Evolutionary conservation across 2,329 filamentous ascomycete species (phyloP), one percentile per base, ranked within the genome.

Genomic region (Volutella citrinella): DNA sequence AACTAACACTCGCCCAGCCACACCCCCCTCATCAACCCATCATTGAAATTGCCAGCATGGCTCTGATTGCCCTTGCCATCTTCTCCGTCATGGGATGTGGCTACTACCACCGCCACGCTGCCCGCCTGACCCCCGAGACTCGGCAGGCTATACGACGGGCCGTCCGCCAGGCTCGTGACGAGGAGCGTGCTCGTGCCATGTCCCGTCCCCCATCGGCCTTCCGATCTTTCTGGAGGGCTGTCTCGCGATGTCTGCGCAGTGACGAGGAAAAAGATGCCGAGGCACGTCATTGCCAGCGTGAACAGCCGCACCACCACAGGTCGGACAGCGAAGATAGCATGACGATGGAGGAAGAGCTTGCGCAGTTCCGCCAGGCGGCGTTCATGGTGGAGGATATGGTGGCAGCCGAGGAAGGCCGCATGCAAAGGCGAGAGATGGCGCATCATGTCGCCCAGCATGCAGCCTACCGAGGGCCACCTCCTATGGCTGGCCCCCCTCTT

Each of bases 281-380:
- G 51, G 47, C 46, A 10, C 28, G 27, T 8, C n/a, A n/a, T n/a
- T n/a, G n/a, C n/a, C n/a, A n/a, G n/a, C n/a, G n/a, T n/a, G n/a
- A n/a, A n/a, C n/a, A n/a, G n/a, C n/a, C n/a, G n/a, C n/a, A n/a
- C n/a, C 32, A 42, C n/a, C 19, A 20, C 21, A 32, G 32, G 42
- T 35, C 18, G 25, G 30, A 32, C 32, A 40, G 30, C 33, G 42
- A 30, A 27, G 38, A 44, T 32, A 33, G 45, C 30, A 61, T 47
- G 10, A 65, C 65, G 4, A 68, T 74, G 63, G 66, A 70, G 43
- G 63, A 72, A 45, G 70, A 73, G 47, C 63, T 75, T 42, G 64
- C 68, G 4, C 59, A 65, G 30, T 69, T 75, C 52, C 63, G 70
- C 3, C 60, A 61, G 31, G 70, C 64, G 3, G 69, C 68, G 7